These are phyloP conservation scores for Umbelopsis sp. DNA, from an alignment of 371 early-diverging fungal species.

Conservation along the genomic window DNA sequence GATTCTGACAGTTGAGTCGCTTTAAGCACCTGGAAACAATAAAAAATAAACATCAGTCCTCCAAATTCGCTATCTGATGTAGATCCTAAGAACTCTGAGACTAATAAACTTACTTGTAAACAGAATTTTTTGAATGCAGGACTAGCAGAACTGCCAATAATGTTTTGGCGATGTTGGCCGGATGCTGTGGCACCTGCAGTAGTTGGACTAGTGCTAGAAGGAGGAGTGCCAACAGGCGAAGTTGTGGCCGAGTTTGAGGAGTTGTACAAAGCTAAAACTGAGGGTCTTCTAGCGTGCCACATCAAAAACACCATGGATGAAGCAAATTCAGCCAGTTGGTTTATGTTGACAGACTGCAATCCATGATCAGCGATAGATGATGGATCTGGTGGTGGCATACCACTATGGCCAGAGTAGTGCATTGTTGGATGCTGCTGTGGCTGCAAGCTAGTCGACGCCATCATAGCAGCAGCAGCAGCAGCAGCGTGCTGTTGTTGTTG, in stretches of 20 bases:
- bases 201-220: slow-evolving; percentile 37
- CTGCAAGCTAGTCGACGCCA: slow-evolving; percentile 21
- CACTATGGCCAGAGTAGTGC: slow-evolving; percentile 23
- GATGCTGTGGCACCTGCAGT: slow-evolving; percentile 8
- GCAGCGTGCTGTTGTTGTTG: slow-evolving; percentile 21
- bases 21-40: slow-evolving; percentile 40
- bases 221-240: slow-evolving; percentile 24
- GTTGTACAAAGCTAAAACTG: slow-evolving; percentile 46
- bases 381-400: slow-evolving; percentile 6
- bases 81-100: neutral
- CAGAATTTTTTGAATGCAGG: slow-evolving; percentile 61
- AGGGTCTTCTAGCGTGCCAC: slow-evolving; percentile 62
- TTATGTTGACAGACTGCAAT: slow-evolving; percentile 28
- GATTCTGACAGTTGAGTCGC: slow-evolving; percentile 71
- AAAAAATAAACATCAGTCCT: slow-evolving; percentile 5
- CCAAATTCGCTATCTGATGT: too few relatives aligned
- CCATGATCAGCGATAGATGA: slow-evolving; percentile 11
- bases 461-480: slow-evolving; percentile 19
- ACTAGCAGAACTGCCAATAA: slow-evolving; percentile 47
- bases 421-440: slow-evolving; percentile 18
- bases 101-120: slow-evolving; percentile 44
- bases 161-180: slow-evolving; percentile 11
- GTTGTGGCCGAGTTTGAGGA: slow-evolving; percentile 24
- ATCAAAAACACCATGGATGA: slow-evolving; percentile 68
- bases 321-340: slow-evolving; percentile 66